phyloP scores from a whole-genome alignment of 2,329 filamentous ascomycete species.

The Pseudocercospora ulei region DNA sequence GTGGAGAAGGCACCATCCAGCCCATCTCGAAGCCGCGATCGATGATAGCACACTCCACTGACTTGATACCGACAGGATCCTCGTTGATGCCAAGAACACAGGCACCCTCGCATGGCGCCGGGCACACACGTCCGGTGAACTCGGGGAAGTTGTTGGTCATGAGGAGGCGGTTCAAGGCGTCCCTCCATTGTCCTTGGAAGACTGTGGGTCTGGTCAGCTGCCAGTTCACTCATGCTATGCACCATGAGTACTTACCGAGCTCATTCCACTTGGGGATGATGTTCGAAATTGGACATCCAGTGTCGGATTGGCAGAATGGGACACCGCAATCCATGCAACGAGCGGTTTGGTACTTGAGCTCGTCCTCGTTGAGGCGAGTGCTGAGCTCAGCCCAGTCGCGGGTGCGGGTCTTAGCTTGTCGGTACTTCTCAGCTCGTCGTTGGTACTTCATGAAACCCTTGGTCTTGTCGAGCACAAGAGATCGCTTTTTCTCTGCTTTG shows the following conservation, averaged over 20 bases:
- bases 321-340: conserved; percentile 99
- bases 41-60: conserved; percentile 94
- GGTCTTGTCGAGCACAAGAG: conserved; percentile 92
- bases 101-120: conserved; percentile 89
- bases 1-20: conserved; percentile 83
- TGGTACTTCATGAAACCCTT: conserved; percentile 96
- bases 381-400: conserved; percentile 93
- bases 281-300: conserved; percentile 90
- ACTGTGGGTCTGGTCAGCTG: neutral
- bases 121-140: conserved; percentile 93
- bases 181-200: conserved; percentile 64
- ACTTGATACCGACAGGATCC: conserved; percentile 95
- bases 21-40: conserved; percentile 96
- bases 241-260: no score
- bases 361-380: conserved; percentile 77
- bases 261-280: conserved; percentile 98
- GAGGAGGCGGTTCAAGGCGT: conserved; percentile 79
- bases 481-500: conserved; percentile 79
- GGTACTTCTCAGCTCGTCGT: conserved; percentile 86
- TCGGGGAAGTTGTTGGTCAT: conserved; percentile 99
- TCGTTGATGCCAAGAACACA: conserved; percentile 95
- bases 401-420: conserved; percentile 68
- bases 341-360: conserved; percentile 91
- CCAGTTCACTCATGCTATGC: conserved; percentile 32
- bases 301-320: conserved; percentile 94